Evolutionary conservation across 2,329 filamentous ascomycete species (phyloP).

Genomic region (Xylariaceae sp.): DNA sequence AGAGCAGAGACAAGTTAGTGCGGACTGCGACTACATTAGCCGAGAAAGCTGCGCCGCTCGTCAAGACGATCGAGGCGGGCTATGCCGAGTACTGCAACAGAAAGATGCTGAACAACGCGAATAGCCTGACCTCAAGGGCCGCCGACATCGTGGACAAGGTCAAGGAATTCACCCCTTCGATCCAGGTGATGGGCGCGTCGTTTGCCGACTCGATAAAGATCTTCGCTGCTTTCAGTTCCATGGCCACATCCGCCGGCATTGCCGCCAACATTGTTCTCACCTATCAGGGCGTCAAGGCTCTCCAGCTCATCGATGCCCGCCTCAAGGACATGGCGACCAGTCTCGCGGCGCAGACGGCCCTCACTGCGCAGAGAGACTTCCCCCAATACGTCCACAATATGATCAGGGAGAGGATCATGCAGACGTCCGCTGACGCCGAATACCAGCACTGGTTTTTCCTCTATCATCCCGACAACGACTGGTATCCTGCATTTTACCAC

Average conservation of each 20-base stretch:
- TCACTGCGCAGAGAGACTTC: constrained; percentile 35
- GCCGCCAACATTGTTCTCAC: constrained; percentile 34
- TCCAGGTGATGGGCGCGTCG: constrained; percentile 34
- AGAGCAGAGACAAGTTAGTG: neutral
- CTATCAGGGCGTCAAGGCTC: constrained; percentile 34
- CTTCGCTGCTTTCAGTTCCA: constrained; percentile 30
- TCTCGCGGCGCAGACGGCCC: constrained; percentile 34
- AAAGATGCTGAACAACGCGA: neutral
- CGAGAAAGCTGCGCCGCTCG: constrained; percentile 1
- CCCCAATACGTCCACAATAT: constrained; percentile 35
- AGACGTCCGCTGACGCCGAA: constrained; percentile 29
- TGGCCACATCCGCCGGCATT: constrained; percentile 30
- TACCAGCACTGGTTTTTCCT: constrained; percentile 36
- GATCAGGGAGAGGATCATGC: constrained; percentile 33
- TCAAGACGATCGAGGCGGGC: constrained; percentile 4
- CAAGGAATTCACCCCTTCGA: constrained; percentile 29
- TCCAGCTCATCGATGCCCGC: constrained; percentile 33
- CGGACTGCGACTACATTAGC: neutral
- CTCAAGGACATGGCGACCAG: constrained; percentile 32
- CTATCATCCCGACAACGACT: constrained; percentile 38
- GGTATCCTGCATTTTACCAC: constrained; percentile 38
- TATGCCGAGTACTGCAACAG: neutral
- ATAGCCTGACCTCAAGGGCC: neutral
- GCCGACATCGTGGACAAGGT: constrained; percentile 3
- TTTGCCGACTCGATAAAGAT: constrained; percentile 32